Percentiles rank a stretch among this genome's conserved stretches.
These are phyloP conservation scores for Pythium myriotylum DNA, from an alignment of 352 stramenopile genomes.

Conservation along the genomic window DNA sequence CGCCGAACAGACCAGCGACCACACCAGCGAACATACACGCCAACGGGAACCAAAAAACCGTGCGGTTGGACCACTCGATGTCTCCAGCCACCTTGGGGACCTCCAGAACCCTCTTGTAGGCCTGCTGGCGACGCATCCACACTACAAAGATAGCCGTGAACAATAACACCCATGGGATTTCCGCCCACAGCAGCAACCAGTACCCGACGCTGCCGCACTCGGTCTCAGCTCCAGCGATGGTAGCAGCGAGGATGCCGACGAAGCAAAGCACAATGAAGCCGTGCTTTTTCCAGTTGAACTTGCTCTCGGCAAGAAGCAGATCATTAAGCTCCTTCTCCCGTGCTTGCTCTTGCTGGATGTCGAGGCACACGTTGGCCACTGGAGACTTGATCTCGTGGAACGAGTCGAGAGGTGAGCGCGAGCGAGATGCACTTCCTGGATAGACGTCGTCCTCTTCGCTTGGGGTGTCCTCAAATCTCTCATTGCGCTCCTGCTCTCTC, in stretches of 20 bases:
- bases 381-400: constrained; percentile 20
- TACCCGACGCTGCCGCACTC: constrained; percentile 44
- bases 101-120: constrained; percentile 41
- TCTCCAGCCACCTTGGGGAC: constrained; percentile 46
- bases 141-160: constrained; percentile 40
- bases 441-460: constrained; percentile 2
- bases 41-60: constrained; percentile 40
- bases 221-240: constrained; percentile 26
- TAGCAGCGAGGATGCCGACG: constrained; percentile 26
- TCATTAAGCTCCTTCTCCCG: neutral
- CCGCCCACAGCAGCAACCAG: constrained; percentile 45
- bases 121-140: constrained; percentile 38
- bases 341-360: constrained; percentile 1
- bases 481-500: constrained; percentile 4
- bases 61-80: constrained; percentile 45
- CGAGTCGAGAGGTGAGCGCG: neutral
- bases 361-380: neutral
- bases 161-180: constrained; percentile 53
- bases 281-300: constrained; percentile 22
- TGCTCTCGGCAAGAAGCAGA: constrained; percentile 8
- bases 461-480: constrained; percentile 5
- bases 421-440: neutral
- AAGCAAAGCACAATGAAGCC: constrained; percentile 19
- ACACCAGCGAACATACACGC: constrained; percentile 44
- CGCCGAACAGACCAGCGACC: constrained; percentile 54